A percentile compares a stretch with the other conserved stretches of the same genome.
These are phyloP conservation scores for Amauroascus niger DNA, from an alignment of 2,329 filamentous ascomycete genomes.

Conservation along the genomic window DNA sequence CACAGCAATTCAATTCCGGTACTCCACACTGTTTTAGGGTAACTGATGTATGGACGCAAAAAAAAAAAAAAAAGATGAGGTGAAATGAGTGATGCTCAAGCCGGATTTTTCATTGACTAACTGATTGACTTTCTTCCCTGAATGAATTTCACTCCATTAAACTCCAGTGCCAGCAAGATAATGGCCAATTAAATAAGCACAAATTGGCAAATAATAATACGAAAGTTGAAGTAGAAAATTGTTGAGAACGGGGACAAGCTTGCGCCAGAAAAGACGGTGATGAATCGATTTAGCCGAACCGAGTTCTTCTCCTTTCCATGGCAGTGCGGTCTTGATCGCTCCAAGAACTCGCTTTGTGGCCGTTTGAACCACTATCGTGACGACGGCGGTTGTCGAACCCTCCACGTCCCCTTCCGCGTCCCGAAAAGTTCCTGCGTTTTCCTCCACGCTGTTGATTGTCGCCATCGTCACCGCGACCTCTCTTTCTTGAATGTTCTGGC, in stretches of 20 bases:
- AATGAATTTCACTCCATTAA: neutral
- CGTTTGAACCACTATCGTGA: constrained; percentile 21
- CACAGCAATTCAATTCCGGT: neutral
- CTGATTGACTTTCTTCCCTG: neutral
- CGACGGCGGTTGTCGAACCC: constrained; percentile 16
- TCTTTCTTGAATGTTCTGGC: constrained; percentile 34
- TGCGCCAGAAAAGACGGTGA: neutral
- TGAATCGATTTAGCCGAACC: constrained; percentile 26
- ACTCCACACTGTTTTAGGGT: neutral
- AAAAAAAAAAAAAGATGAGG: neutral
- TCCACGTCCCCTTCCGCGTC: constrained; percentile 19
- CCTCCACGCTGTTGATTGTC: constrained; percentile 31
- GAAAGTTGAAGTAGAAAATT: neutral
- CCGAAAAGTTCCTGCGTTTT: constrained; percentile 32
- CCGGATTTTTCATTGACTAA: neutral
- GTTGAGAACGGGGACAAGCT: neutral
- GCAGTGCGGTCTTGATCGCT: constrained; percentile 37
- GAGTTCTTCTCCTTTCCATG: constrained; percentile 41
- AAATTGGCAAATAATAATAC: neutral
- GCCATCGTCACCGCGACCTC: constrained; percentile 31
- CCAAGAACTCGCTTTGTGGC: constrained; percentile 10
- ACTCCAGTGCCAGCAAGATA: neutral
- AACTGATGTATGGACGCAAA: neutral
- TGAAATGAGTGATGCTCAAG: neutral
- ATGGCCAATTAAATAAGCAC: neutral